Evolutionary conservation across 129 eudicot species (phyloP).

Genomic region (Scalesia atractyloides): DNA sequence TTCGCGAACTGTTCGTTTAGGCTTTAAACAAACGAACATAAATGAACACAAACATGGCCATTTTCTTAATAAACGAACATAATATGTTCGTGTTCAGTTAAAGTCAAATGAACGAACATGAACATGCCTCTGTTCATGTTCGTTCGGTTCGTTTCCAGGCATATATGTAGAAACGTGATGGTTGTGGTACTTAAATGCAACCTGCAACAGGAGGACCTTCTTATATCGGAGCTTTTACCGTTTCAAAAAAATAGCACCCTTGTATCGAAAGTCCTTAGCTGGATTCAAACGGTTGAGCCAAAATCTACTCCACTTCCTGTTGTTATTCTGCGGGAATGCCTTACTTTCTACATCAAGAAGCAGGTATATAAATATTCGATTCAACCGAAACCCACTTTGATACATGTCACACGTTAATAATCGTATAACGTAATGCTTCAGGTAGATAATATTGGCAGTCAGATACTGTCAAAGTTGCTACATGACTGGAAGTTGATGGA

Average conservation of each 20-base stretch:
- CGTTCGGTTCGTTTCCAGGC: too few species aligned
- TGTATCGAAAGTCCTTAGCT: constrained; percentile 67
- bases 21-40: too few species aligned
- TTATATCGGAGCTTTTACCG: constrained; percentile 77
- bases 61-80: too few species aligned
- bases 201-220: constrained; percentile 70
- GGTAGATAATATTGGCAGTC: constrained; percentile 88
- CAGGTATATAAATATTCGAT: constrained; percentile 45
- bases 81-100: too few species aligned
- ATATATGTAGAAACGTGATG: background rate
- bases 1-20: too few species aligned
- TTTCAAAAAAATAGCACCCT: constrained; percentile 83
- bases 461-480: constrained; percentile 83
- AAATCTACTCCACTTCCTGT: constrained; percentile 76
- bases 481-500: constrained; percentile 95
- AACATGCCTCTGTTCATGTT: too few species aligned
- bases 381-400: constrained; percentile 13
- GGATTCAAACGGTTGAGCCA: constrained; percentile 72
- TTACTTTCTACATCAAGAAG: constrained; percentile 75
- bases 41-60: too few species aligned
- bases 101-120: too few species aligned
- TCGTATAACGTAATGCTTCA: constrained; percentile 33
- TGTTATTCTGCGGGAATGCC: constrained; percentile 83
- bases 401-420: background rate
- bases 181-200: constrained; percentile 8